These are phyloP conservation scores for Clathrus columnatus DNA, from an alignment of 768 basidiomycete genomes.

Conservation along the genomic window DNA sequence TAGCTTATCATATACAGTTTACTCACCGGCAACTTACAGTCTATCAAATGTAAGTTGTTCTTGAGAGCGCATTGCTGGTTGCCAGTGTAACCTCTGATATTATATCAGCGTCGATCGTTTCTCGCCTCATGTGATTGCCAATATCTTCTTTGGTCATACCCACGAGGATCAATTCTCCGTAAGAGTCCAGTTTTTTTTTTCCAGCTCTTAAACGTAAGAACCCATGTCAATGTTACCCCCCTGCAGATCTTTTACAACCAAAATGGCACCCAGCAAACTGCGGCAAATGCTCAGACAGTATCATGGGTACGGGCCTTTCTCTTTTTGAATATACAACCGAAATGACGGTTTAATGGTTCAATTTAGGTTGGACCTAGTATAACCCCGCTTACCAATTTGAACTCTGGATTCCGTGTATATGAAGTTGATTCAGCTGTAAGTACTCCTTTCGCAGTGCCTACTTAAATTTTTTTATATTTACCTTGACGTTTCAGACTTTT, in stretches of 20 bases:
- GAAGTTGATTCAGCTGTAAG: constrained; percentile 62
- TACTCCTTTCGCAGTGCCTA: neutral
- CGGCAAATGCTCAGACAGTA: constrained; percentile 46
- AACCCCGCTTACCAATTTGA: constrained; percentile 61
- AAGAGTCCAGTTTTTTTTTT: constrained; percentile 11
- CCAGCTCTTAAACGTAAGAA: neutral
- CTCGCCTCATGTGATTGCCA: constrained; percentile 25
- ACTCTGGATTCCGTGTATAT: constrained; percentile 64
- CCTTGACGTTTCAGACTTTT: constrained; percentile 45
- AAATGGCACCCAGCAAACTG: constrained; percentile 54
- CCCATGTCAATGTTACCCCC: neutral
- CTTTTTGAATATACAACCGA: constrained; percentile 16
- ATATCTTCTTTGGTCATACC: constrained; percentile 72
- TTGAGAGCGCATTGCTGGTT: neutral
- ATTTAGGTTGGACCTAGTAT: constrained; percentile 58
- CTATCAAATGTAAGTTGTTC: constrained; percentile 17
- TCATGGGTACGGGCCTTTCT: constrained; percentile 33
- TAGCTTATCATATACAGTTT: neutral
- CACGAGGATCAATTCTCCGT: constrained; percentile 69
- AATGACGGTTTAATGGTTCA: neutral
- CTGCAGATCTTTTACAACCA: constrained; percentile 63
- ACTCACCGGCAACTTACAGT: constrained; percentile 9
- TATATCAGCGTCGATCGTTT: constrained; percentile 17
- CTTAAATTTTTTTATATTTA: neutral
- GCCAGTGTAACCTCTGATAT: constrained; percentile 11